Evolutionary conservation across 768 basidiomycete species (phyloP).

Genomic region (Exsudoporus frostii): DNA sequence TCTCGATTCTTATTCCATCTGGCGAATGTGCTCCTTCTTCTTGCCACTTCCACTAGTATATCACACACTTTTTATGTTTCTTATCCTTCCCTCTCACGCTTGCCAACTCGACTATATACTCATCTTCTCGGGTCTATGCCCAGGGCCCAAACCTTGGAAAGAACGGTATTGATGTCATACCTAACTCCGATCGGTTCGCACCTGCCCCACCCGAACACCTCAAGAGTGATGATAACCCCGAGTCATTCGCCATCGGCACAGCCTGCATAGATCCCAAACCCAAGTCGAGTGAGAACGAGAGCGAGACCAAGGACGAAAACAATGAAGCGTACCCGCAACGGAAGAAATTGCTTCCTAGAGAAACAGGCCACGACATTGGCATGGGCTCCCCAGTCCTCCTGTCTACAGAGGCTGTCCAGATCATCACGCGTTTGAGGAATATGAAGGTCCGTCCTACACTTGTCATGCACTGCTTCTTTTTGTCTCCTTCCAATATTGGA

Average conservation of each 20-base stretch:
- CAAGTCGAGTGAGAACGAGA: not conserved
- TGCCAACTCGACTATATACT: not conserved
- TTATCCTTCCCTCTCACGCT: not conserved
- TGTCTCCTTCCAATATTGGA: not conserved
- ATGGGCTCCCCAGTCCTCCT: slow-evolving; percentile 84
- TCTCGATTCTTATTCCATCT: not conserved
- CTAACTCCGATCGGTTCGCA: slow-evolving; percentile 61
- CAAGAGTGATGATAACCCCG: slow-evolving; percentile 42
- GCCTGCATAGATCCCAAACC: not conserved
- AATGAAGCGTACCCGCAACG: slow-evolving; percentile 1
- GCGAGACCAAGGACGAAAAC: not conserved
- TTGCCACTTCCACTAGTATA: not conserved
- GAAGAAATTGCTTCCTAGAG: slow-evolving; percentile 67
- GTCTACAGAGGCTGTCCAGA: slow-evolving; percentile 67
- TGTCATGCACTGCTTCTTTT: not conserved
- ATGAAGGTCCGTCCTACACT: slow-evolving; percentile 58
- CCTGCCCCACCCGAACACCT: slow-evolving; percentile 50
- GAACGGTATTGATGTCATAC: slow-evolving; percentile 76
- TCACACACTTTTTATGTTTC: not conserved
- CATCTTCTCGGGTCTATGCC: not conserved
- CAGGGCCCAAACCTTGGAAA: slow-evolving; percentile 73
- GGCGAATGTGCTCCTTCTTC: not conserved
- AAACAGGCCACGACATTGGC: slow-evolving; percentile 84
- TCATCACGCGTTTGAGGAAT: slow-evolving; percentile 78
- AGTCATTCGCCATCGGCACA: slow-evolving; percentile 32